phyloP scores from a whole-genome alignment of 257 asterid species.

The Scutellaria baicalensis region DNA sequence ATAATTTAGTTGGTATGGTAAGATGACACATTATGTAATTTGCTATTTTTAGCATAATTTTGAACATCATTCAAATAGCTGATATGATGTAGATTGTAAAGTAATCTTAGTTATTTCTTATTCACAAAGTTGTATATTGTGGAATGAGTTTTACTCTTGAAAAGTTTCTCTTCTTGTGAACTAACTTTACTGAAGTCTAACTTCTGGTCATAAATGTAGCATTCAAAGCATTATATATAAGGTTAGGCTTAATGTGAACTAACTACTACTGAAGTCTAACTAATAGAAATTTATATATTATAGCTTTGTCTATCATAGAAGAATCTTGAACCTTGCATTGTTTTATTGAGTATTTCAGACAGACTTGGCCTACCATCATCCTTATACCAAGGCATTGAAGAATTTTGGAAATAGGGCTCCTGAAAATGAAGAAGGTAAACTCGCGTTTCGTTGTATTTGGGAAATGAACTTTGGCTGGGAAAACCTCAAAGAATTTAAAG shows the following conservation, averaged over 20 bases:
- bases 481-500: neutral
- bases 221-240: too few relatives aligned
- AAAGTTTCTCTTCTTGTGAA: too few relatives aligned
- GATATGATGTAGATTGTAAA: neutral
- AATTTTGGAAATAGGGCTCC: conserved; percentile 41
- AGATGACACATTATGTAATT: neutral
- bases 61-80: neutral
- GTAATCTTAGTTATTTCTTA: too few relatives aligned
- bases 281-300: neutral
- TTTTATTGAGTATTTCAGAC: conserved; percentile 35
- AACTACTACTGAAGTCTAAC: neutral
- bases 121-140: too few relatives aligned
- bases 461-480: neutral
- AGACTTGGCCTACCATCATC: conserved; percentile 59
- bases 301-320: neutral
- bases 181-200: too few relatives aligned
- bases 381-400: conserved; percentile 54
- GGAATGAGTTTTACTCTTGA: too few relatives aligned
- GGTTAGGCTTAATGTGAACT: neutral
- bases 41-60: neutral
- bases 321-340: neutral
- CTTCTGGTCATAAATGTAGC: too few relatives aligned
- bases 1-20: neutral
- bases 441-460: neutral
- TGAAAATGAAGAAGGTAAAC: conserved; percentile 39